Evolutionary conservation across 164 flowering plant genomes (phyloP).

Genomic region (Nelumbo lutea): DNA sequence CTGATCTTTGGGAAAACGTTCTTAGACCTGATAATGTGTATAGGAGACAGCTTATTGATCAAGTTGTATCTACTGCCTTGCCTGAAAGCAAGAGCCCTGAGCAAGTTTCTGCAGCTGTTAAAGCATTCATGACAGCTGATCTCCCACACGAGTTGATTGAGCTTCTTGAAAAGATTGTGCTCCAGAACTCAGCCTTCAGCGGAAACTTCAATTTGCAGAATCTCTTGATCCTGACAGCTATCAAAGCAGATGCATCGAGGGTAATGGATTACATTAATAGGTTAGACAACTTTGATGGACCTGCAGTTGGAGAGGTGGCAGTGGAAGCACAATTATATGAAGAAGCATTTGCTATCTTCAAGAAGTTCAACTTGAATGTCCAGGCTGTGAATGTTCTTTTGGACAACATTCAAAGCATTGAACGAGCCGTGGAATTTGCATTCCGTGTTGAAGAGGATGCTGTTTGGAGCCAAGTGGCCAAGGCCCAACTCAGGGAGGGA

Average conservation of each 20-base stretch:
- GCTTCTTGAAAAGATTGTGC: slow-evolving; percentile 83
- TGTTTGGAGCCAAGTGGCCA: slow-evolving; percentile 88
- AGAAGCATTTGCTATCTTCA: slow-evolving; percentile 83
- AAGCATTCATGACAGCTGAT: slow-evolving; percentile 89
- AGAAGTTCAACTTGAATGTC: slow-evolving; percentile 81
- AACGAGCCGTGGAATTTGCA: slow-evolving; percentile 82
- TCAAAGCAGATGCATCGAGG: slow-evolving; percentile 79
- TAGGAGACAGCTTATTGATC: slow-evolving; percentile 80
- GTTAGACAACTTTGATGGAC: slow-evolving; percentile 83
- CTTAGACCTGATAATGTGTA: slow-evolving; percentile 69
- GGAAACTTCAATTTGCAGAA: slow-evolving; percentile 82
- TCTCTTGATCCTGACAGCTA: slow-evolving; percentile 72
- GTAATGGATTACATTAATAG: slow-evolving; percentile 83
- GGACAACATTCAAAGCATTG: slow-evolving; percentile 65
- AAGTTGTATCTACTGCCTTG: slow-evolving; percentile 86
- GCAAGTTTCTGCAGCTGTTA: slow-evolving; percentile 86
- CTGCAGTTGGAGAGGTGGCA: slow-evolving; percentile 85
- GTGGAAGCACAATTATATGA: slow-evolving; percentile 77
- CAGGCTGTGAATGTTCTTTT: slow-evolving; percentile 80
- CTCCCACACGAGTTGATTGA: slow-evolving; percentile 85
- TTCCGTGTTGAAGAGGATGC: slow-evolving; percentile 89
- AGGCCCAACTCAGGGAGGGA: slow-evolving; percentile 77
- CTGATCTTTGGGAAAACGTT: slow-evolving; percentile 77
- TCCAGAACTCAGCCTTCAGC: slow-evolving; percentile 85
- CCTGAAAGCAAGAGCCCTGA: slow-evolving; percentile 94